phyloP scores from a whole-genome alignment of 2,329 filamentous ascomycete species.

The Cryphonectria parasitica region DNA sequence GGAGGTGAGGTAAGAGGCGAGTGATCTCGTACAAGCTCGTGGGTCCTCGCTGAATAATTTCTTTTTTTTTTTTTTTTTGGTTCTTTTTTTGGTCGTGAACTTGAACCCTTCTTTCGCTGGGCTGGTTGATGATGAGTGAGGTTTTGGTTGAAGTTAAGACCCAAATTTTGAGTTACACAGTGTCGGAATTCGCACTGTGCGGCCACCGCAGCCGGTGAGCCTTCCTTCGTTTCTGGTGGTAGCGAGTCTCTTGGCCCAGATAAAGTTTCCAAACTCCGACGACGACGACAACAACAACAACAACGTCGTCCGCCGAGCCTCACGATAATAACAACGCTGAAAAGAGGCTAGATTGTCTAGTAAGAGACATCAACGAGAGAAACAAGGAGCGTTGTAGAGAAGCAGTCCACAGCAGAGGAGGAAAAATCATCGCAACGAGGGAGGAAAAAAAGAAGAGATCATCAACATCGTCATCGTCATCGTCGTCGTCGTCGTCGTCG shows the following conservation, averaged over 20 bases:
- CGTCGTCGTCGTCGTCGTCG: background rate
- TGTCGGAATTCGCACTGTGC: conserved; percentile 25
- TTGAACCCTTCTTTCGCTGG: background rate
- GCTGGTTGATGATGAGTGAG: conserved; percentile 8
- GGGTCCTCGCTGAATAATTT: too few species aligned
- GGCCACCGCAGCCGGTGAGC: background rate
- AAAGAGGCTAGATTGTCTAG: too few species aligned
- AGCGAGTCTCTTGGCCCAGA: background rate
- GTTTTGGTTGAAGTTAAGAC: conserved; percentile 11
- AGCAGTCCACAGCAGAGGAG: background rate
- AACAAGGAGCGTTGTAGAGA: too few species aligned
- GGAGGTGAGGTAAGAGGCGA: background rate
- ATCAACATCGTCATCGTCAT: background rate
- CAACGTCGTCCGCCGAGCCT: conserved; percentile 27
- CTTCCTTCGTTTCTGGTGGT: background rate
- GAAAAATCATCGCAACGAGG: background rate
- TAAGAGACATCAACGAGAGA: background rate
- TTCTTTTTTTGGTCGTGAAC: background rate
- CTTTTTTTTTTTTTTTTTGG: too few species aligned
- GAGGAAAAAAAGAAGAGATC: background rate
- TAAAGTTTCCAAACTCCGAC: conserved; percentile 20
- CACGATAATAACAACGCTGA: conserved; percentile 9
- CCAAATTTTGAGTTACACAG: conserved; percentile 25
- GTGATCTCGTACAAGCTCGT: too few species aligned
- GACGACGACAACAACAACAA: conserved; percentile 13